Conservation (phyloP, 495 filamentous ascomycete genomes). For the Daldinia loculata region DNA sequence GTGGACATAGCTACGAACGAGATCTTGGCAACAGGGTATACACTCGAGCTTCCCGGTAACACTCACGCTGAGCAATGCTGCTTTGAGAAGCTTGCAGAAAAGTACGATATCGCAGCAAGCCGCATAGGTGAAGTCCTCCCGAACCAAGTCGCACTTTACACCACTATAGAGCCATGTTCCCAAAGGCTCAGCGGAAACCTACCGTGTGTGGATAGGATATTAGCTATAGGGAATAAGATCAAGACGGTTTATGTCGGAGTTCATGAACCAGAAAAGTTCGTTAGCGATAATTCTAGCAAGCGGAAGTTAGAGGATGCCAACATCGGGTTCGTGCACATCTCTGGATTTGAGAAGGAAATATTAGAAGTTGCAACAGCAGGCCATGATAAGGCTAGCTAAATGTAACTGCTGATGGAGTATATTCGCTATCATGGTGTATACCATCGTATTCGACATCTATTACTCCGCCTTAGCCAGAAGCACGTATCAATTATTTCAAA, state of each 20-base stretch:
- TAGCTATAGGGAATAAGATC: slow-evolving; percentile 68
- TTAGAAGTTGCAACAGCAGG: slow-evolving; percentile 81
- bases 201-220: slow-evolving; percentile 83
- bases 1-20: slow-evolving; percentile 65
- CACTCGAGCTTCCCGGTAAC: slow-evolving; percentile 89
- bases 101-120: slow-evolving; percentile 61
- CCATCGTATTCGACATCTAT: background rate
- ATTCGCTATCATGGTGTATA: background rate
- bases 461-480: background rate
- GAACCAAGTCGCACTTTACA: slow-evolving; percentile 73
- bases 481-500: background rate
- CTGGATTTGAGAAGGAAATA: slow-evolving; percentile 84
- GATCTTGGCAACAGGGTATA: slow-evolving; percentile 86
- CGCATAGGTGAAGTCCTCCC: slow-evolving; percentile 65
- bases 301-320: slow-evolving; percentile 73
- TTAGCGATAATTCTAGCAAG: slow-evolving; percentile 79
- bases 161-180: slow-evolving; percentile 93
- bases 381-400: slow-evolving; percentile 60
- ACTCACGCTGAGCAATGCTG: slow-evolving; percentile 96
- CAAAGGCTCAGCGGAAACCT: slow-evolving; percentile 81
- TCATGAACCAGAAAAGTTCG: slow-evolving; percentile 88
- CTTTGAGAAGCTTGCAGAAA: slow-evolving; percentile 75
- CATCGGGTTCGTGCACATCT: slow-evolving; percentile 74
- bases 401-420: background rate
- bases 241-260: slow-evolving; percentile 87